Conservation (phyloP, 1,284 basidiomycete species). For the Exobasidium rhododendri region DNA sequence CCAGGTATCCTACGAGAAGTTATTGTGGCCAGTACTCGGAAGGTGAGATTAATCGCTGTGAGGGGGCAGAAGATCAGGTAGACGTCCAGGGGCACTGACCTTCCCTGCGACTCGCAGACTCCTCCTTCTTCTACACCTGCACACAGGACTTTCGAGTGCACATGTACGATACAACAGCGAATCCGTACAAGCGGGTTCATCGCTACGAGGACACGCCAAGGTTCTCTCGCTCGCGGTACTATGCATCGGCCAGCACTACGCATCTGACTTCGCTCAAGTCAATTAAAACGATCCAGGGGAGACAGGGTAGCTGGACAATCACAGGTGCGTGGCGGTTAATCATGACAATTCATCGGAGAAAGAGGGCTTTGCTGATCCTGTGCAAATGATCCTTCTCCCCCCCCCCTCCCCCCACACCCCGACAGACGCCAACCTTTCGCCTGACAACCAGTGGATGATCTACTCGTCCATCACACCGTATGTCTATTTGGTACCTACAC, state of each 20-base stretch:
- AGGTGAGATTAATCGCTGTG: constrained; percentile 1
- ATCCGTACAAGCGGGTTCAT: constrained; percentile 5
- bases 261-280: constrained; percentile 44
- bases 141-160: constrained; percentile 76
- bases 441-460: constrained; percentile 88
- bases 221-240: not conserved
- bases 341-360: not conserved
- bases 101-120: constrained; percentile 23
- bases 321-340: constrained; percentile 18
- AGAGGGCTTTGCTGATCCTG: not conserved
- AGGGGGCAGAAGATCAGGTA: constrained; percentile 16
- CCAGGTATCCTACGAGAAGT: constrained; percentile 73
- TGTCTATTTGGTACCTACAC: constrained; percentile 81
- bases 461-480: constrained; percentile 62
- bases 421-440: constrained; percentile 79
- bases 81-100: not conserved
- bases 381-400: not conserved
- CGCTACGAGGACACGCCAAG: constrained; percentile 1
- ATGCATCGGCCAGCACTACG: not conserved
- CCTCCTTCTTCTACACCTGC: constrained; percentile 57
- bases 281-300: constrained; percentile 48
- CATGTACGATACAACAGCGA: constrained; percentile 72
- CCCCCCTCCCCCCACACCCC: not conserved
- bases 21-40: constrained; percentile 89
- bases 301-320: constrained; percentile 48